Evolutionary conservation across 2,329 filamentous ascomycete genomes (phyloP).

Genomic region (Dothidotthia symphoricarpi): DNA sequence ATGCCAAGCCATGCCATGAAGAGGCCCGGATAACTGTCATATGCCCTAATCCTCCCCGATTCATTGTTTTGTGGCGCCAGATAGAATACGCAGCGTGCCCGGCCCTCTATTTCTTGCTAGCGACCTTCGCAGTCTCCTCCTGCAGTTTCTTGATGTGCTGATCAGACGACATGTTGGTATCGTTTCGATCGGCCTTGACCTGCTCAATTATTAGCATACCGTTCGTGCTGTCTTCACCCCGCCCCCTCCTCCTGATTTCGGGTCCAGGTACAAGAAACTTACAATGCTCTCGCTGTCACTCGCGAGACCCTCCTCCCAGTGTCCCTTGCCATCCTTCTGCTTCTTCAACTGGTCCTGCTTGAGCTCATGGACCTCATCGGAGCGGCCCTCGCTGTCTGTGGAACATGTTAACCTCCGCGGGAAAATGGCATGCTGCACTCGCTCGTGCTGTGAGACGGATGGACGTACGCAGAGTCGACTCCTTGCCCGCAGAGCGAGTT

Average conservation of each 20-base stretch:
- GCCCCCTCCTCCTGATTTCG: neutral
- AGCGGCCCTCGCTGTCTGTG: conserved; percentile 32
- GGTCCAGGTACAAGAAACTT: conserved; percentile 11
- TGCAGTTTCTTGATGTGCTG: conserved; percentile 49
- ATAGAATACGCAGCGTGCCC: no score
- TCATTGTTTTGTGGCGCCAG: no score
- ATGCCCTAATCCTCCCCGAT: no score
- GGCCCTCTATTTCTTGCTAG: conserved; percentile 9
- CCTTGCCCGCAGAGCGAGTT: conserved; percentile 45
- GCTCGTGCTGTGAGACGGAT: neutral
- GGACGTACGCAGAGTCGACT: conserved; percentile 45
- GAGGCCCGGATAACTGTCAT: no score
- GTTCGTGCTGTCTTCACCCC: neutral
- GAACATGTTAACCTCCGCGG: conserved; percentile 7
- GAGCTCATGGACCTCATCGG: conserved; percentile 43
- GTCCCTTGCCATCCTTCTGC: conserved; percentile 45
- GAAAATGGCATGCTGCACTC: neutral
- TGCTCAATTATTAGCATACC: conserved; percentile 12
- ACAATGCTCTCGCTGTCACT: conserved; percentile 45
- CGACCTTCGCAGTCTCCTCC: conserved; percentile 45
- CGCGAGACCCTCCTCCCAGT: conserved; percentile 48
- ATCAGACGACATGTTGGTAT: conserved; percentile 40
- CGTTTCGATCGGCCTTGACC: conserved; percentile 47
- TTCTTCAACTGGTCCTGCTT: conserved; percentile 48
- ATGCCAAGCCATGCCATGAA: no score